phyloP scores from a whole-genome alignment of 2,329 filamentous ascomycete species.

The Diaporthe helianthi region DNA sequence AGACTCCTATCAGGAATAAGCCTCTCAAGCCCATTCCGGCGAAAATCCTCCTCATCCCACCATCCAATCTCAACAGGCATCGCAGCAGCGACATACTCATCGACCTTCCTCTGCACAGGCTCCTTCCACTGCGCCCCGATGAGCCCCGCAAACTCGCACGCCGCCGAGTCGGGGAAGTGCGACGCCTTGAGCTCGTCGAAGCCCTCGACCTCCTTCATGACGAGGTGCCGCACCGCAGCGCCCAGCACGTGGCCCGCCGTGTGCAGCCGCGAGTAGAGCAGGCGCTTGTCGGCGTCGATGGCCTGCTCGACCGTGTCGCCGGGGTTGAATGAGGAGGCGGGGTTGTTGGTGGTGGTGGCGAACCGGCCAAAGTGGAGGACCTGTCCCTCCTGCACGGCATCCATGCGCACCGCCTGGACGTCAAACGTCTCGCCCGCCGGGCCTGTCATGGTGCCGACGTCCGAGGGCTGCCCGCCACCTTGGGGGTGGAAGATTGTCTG shows the following conservation, averaged over 20 bases:
- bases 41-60: constrained; percentile 63
- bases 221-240: constrained; percentile 66
- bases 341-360: constrained; percentile 17
- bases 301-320: constrained; percentile 59
- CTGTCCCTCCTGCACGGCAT: constrained; percentile 54
- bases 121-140: constrained; percentile 71
- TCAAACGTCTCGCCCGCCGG: constrained; percentile 49
- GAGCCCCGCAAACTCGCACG: constrained; percentile 71
- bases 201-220: constrained; percentile 56
- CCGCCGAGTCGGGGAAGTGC: constrained; percentile 72
- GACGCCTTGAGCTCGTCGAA: constrained; percentile 75
- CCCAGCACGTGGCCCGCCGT: constrained; percentile 78
- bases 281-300: constrained; percentile 67
- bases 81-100: constrained; percentile 62
- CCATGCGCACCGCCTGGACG: constrained; percentile 65
- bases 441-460: constrained; percentile 63
- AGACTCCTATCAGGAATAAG: constrained; percentile 59
- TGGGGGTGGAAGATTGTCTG: constrained; percentile 79
- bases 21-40: constrained; percentile 58
- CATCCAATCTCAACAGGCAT: constrained; percentile 63
- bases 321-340: constrained; percentile 49
- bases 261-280: constrained; percentile 72
- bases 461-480: constrained; percentile 76
- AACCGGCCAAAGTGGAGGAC: constrained; percentile 74
- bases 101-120: constrained; percentile 65